These are phyloP conservation scores for Vicia villosa DNA, from an alignment of 306 rosid species.

Conservation along the genomic window DNA sequence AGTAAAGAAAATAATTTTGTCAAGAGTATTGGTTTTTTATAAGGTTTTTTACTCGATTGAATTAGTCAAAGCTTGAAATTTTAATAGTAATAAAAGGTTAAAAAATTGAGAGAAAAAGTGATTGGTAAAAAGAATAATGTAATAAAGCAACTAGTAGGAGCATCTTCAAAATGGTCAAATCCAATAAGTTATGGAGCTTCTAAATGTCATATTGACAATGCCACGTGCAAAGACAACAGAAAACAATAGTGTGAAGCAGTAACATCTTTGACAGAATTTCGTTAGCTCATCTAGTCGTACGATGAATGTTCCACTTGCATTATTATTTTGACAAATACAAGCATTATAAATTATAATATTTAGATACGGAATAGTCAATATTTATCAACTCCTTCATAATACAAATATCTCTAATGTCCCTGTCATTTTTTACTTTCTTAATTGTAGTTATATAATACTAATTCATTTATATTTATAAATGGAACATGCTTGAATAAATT, in stretches of 20 bases:
- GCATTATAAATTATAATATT: neutral
- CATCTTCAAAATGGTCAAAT: conserved; percentile 43
- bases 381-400: neutral
- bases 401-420: neutral
- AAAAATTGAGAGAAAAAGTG: too few relatives aligned
- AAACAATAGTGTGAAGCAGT: neutral
- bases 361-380: conserved; percentile 18
- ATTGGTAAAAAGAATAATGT: neutral
- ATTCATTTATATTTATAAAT: neutral
- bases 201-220: conserved; percentile 10
- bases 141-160: neutral
- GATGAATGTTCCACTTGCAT: conserved; percentile 4
- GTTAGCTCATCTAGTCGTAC: neutral
- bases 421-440: too few relatives aligned
- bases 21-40: too few relatives aligned
- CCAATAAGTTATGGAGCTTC: conserved; percentile 5
- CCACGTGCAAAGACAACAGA: conserved; percentile 43
- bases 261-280: conserved; percentile 26
- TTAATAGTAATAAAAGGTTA: too few relatives aligned
- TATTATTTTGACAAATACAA: neutral
- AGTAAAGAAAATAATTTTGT: too few relatives aligned
- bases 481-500: conserved; percentile 26
- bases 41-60: neutral
- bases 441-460: too few relatives aligned
- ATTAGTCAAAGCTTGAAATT: neutral